These are phyloP conservation scores for Polytrichum formosum DNA, from an alignment of 225 moss, liverwort and hornwort species.

Conservation along the genomic window DNA sequence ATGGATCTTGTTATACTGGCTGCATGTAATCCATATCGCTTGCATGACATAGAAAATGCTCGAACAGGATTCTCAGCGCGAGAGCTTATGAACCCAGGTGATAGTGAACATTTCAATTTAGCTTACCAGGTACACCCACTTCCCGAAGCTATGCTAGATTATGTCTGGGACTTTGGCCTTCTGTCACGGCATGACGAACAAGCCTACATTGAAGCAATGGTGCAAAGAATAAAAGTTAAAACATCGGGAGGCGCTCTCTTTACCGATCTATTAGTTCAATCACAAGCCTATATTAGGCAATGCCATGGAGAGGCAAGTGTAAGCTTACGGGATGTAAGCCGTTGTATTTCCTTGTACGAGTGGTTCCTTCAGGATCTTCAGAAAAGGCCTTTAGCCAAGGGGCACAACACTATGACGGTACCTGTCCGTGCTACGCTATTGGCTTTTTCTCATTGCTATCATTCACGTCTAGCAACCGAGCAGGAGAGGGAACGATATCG, in stretches of 20 bases:
- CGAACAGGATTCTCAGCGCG: slow-evolving; percentile 50
- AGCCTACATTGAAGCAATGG: slow-evolving; percentile 55
- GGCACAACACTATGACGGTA: slow-evolving; percentile 3
- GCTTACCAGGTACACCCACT: slow-evolving; percentile 58
- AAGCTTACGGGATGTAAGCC: slow-evolving; percentile 52
- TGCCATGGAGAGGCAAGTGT: slow-evolving; percentile 60
- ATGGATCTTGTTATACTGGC: slow-evolving; percentile 43
- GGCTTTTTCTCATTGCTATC: slow-evolving; percentile 61
- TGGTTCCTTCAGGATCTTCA: slow-evolving; percentile 39
- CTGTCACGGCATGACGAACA: slow-evolving; percentile 50
- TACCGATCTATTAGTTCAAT: slow-evolving; percentile 50
- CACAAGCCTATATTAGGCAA: slow-evolving; percentile 45
- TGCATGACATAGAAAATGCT: slow-evolving; percentile 39
- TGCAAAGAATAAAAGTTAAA: slow-evolving; percentile 17
- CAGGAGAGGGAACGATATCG: slow-evolving; percentile 40
- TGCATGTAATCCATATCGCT: slow-evolving; percentile 59
- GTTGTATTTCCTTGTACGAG: slow-evolving; percentile 44
- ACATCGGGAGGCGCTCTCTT: slow-evolving; percentile 17
- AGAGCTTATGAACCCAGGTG: slow-evolving; percentile 44
- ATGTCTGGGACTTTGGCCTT: slow-evolving; percentile 65
- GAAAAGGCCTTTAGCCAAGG: slow-evolving; percentile 29
- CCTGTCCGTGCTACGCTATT: slow-evolving; percentile 39
- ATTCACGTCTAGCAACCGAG: slow-evolving; percentile 47
- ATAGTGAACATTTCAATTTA: slow-evolving; percentile 36
- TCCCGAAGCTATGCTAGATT: slow-evolving; percentile 59